Conservation (phyloP, 768 basidiomycete species). For the Hortiboletus flavorubellus region DNA sequence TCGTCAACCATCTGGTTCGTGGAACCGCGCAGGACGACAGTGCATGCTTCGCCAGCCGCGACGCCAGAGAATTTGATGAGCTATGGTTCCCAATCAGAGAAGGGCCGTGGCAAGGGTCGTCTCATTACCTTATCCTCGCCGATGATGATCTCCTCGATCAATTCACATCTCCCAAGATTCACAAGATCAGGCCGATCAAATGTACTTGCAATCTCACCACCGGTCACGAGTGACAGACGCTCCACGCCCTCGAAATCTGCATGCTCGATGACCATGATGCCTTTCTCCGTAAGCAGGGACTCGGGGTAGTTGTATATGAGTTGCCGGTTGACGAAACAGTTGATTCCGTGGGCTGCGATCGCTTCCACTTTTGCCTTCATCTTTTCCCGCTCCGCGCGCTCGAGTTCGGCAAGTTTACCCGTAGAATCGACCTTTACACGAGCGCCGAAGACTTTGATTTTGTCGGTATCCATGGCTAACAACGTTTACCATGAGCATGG, state of each 20-base stretch:
- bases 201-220: conserved; percentile 95
- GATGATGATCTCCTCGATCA: conserved; percentile 99
- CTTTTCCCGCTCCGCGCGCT: conserved; percentile 96
- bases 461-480: conserved; percentile 98
- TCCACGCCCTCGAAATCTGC: conserved; percentile 99
- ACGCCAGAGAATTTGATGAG: conserved; percentile 99
- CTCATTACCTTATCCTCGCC: conserved; percentile 90
- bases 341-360: conserved; percentile 93
- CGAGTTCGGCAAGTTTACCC: conserved; percentile 95
- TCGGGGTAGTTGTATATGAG: conserved; percentile 99
- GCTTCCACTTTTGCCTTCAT: conserved; percentile 98
- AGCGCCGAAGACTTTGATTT: conserved; percentile 99
- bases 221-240: conserved; percentile 90
- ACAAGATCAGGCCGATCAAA: conserved; percentile 92
- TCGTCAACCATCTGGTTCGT: conserved; percentile 99
- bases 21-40: conserved; percentile 94
- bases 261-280: conserved; percentile 96
- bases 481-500: not conserved
- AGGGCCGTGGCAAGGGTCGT: not conserved
- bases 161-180: conserved; percentile 87
- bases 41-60: conserved; percentile 96
- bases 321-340: conserved; percentile 96
- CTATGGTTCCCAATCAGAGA: conserved; percentile 40
- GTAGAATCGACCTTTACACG: conserved; percentile 94
- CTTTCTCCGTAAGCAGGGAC: conserved; percentile 88